Base-by-base conservation (phyloP, 2,329 filamentous ascomycete genomes). In the Thermomyces lanuginosus region DNA sequence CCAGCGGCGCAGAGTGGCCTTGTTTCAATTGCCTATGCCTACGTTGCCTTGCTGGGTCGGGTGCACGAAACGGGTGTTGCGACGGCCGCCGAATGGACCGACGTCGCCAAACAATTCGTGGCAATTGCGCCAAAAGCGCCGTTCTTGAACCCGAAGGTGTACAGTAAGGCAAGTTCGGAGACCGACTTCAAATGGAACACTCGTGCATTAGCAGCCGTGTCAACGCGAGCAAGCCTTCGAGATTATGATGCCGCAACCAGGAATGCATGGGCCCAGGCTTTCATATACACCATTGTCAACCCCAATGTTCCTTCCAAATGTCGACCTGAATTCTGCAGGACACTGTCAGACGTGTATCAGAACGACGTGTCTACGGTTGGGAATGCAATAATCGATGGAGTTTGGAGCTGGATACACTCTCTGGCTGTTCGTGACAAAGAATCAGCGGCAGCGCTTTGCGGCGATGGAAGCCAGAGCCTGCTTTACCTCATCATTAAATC, bases 121-220 rank as follows among this genome's bases (percentile, higher is more conserved):
- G 63, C 64, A 2, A 51, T 73, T 19, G 72, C 75, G n/a, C 73
- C 80, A 0, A 92, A 92, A 48, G 74, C 79, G 8, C 92, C 86
- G 0, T 89, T 92, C 48, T 59, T 95, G 11, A 92, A 80, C 42
- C 67, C 77, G 17, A 76, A 79, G 34, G 70, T 92, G 4, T 95
- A 89, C 53, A 73, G 75, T 19, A 93, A 92, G 45, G 44, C 92
- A 13, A 63, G 66, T 2, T 56, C 63, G 1, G 72, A 76, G 30
- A 78, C 84, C 28, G 89, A 98, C 41, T 60, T 83, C 11, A 61
- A 60, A 28, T 93, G 89, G 80, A 66, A 80, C 27, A 60, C 74
- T 21, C 69, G 72, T 36, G 76, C 82, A 16, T 58, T 95, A 25
- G 58, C 66, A 9, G 66, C 72, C 14, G 55, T 76, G 9, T 65